Conservation (phyloP, 1,139 yeast genomes). For the Yamadazyma buinensis region DNA sequence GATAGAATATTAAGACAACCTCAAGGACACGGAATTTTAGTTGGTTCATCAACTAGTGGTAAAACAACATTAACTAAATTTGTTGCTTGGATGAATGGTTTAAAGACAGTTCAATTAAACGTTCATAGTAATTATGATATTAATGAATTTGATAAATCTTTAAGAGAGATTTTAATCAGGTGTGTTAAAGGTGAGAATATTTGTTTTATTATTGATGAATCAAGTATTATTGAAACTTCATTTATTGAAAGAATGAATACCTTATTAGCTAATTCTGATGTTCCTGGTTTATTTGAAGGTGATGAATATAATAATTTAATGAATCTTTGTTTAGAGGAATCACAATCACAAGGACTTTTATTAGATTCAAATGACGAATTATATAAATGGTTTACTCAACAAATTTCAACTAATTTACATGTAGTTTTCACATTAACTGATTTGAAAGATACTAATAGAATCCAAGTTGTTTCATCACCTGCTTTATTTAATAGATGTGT, state of each 20-base stretch:
- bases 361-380: conserved; percentile 73
- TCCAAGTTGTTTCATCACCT: conserved; percentile 67
- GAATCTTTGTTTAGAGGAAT: conserved; percentile 55
- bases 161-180: conserved; percentile 49
- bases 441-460: conserved; percentile 33
- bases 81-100: conserved; percentile 90
- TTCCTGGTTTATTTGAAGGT: conserved; percentile 85
- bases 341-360: conserved; percentile 57
- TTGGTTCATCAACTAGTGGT: conserved; percentile 87
- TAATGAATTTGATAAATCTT: conserved; percentile 61
- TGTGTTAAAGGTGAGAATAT: conserved; percentile 56
- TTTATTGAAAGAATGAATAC: conserved; percentile 93
- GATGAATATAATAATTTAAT: conserved; percentile 60
- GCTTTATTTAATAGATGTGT: conserved; percentile 92
- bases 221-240: conserved; percentile 69
- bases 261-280: conserved; percentile 83
- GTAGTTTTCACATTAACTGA: conserved; percentile 77
- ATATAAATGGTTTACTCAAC: conserved; percentile 68
- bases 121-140: conserved; percentile 56
- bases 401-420: conserved; percentile 71
- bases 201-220: conserved; percentile 79
- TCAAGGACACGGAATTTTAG: conserved; percentile 86
- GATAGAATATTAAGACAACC: conserved; percentile 82
- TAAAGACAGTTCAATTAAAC: conserved; percentile 55
- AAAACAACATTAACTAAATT: conserved; percentile 73